Percentiles rank a stretch among this genome's conserved stretches.
Evolutionary conservation across 192 early-diverging fungal species (phyloP).

Genomic region (Mortierella claussenii): DNA sequence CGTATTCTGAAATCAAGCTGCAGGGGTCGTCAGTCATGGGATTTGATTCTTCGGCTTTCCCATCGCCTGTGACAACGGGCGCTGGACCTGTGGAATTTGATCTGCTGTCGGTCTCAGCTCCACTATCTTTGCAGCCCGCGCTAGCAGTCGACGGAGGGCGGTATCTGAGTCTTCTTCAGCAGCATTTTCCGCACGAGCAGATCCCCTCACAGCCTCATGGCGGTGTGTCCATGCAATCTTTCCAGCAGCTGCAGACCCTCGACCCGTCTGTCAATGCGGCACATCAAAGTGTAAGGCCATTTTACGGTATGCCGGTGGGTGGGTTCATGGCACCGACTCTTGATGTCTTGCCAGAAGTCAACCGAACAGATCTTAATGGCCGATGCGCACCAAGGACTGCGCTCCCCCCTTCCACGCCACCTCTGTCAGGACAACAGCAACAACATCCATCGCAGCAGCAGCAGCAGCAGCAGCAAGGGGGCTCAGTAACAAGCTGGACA

Average conservation of each 20-base stretch:
- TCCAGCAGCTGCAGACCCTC: slow-evolving; percentile 28
- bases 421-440: neutral
- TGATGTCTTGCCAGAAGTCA: slow-evolving; percentile 30
- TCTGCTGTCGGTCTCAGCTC: slow-evolving; percentile 10
- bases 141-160: slow-evolving; percentile 6
- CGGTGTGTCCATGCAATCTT: slow-evolving; percentile 4
- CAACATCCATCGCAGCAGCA: too few species aligned
- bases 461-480: too few species aligned
- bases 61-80: neutral
- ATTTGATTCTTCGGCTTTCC: slow-evolving; percentile 23
- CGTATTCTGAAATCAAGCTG: slow-evolving; percentile 6
- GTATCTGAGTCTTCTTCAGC: slow-evolving; percentile 24
- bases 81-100: slow-evolving; percentile 11
- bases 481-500: neutral
- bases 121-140: slow-evolving; percentile 13
- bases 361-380: neutral
- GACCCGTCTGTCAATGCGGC: slow-evolving; percentile 3
- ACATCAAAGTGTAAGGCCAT: slow-evolving; percentile 15
- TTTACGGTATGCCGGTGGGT: slow-evolving; percentile 47
- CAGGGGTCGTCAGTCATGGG: neutral
- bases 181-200: slow-evolving; percentile 28
- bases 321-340: slow-evolving; percentile 43
- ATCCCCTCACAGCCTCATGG: slow-evolving; percentile 12
- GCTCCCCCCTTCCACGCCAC: neutral
- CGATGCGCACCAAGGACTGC: neutral